phyloP scores from a whole-genome alignment of 2,329 filamentous ascomycete species.

The Claviceps sp. region DNA sequence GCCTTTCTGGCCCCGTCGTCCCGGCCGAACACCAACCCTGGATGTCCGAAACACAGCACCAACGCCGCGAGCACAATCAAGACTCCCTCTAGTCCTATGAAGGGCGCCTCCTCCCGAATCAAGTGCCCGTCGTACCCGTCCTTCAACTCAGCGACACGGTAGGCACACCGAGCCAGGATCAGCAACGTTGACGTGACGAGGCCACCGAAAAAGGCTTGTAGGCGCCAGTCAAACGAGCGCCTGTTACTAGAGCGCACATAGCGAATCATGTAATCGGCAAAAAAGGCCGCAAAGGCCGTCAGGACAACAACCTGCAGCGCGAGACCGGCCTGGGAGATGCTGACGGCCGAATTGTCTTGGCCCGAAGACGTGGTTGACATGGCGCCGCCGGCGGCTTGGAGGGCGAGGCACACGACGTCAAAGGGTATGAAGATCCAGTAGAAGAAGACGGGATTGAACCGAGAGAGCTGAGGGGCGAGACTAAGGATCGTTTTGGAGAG shows the following conservation, averaged over 20 bases:
- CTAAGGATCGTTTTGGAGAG: constrained; percentile 30
- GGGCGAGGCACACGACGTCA: constrained; percentile 40
- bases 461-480: constrained; percentile 26
- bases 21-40: constrained; percentile 25
- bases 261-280: constrained; percentile 36
- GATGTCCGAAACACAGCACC: constrained; percentile 27
- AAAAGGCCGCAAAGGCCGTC: constrained; percentile 33
- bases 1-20: constrained; percentile 6
- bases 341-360: constrained; percentile 22
- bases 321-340: constrained; percentile 37
- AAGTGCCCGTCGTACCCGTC: constrained; percentile 46
- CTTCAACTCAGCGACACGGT: constrained; percentile 51
- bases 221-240: constrained; percentile 15
- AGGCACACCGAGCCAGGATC: constrained; percentile 49
- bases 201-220: constrained; percentile 35
- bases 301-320: constrained; percentile 45
- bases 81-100: constrained; percentile 39
- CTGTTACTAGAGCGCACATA: constrained; percentile 19
- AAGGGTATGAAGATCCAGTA: constrained; percentile 40
- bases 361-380: constrained; percentile 30
- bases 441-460: constrained; percentile 28
- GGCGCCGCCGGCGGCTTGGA: constrained; percentile 45
- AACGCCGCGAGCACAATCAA: constrained; percentile 24
- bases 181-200: constrained; percentile 40
- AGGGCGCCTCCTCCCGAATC: constrained; percentile 37